phyloP scores from a whole-genome alignment of 2,329 filamentous ascomycete genomes.

The Sarocladium brachiariae region DNA sequence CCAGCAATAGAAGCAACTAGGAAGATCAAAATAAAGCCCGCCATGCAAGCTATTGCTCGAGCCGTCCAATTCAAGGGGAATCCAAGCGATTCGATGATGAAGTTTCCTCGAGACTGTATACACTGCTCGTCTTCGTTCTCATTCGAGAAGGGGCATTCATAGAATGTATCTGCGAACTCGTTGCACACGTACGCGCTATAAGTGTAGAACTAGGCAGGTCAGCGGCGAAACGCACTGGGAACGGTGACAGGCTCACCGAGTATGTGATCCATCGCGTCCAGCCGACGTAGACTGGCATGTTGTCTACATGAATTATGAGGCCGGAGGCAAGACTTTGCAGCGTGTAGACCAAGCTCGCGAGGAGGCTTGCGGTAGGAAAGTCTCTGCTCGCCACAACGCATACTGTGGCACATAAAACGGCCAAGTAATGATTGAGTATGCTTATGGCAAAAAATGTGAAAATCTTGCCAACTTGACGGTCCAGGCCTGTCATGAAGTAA shows the following conservation, averaged over 20 bases:
- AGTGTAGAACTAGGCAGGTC: slow-evolving; percentile 49
- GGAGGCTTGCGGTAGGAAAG: slow-evolving; percentile 63
- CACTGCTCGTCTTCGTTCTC: not conserved
- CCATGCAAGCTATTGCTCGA: slow-evolving; percentile 55
- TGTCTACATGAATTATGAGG: slow-evolving; percentile 66
- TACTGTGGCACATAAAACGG: slow-evolving; percentile 62
- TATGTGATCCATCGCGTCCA: slow-evolving; percentile 67
- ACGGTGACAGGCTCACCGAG: slow-evolving; percentile 31
- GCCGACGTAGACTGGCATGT: slow-evolving; percentile 66
- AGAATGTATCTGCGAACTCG: slow-evolving; percentile 65
- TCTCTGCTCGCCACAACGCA: slow-evolving; percentile 58
- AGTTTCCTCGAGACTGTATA: slow-evolving; percentile 38
- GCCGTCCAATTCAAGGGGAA: slow-evolving; percentile 61
- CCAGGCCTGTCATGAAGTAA: slow-evolving; percentile 73
- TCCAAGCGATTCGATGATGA: slow-evolving; percentile 61
- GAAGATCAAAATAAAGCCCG: slow-evolving; percentile 58
- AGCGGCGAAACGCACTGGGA: not conserved
- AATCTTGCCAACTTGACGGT: slow-evolving; percentile 54
- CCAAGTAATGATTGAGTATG: slow-evolving; percentile 64
- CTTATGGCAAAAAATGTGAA: slow-evolving; percentile 64
- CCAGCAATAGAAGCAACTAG: slow-evolving; percentile 52
- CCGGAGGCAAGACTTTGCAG: slow-evolving; percentile 68
- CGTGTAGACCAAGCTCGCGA: slow-evolving; percentile 66
- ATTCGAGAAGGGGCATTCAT: slow-evolving; percentile 59
- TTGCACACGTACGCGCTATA: slow-evolving; percentile 66